phyloP scores from a whole-genome alignment of 495 filamentous ascomycete species.

The Aspergillus kassunensis region DNA sequence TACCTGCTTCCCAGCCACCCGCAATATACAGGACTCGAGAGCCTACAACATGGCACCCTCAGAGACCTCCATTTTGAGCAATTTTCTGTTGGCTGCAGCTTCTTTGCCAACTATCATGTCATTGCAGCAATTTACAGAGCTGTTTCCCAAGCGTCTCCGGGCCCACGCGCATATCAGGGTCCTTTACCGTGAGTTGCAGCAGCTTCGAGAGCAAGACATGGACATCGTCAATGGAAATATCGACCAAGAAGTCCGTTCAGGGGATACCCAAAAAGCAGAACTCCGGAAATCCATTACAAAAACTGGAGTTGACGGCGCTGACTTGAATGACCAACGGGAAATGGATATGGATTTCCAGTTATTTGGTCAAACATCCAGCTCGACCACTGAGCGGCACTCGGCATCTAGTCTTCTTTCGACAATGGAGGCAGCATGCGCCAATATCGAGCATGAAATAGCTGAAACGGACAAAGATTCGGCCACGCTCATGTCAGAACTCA shows the following conservation, averaged over 20 bases:
- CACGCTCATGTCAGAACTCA: constrained; percentile 55
- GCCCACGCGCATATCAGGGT: constrained; percentile 66
- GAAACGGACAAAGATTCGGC: constrained; percentile 61
- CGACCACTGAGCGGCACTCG: constrained; percentile 49
- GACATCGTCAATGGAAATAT: constrained; percentile 67
- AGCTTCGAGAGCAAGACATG: constrained; percentile 62
- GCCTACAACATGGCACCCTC: constrained; percentile 59
- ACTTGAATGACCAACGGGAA: constrained; percentile 59
- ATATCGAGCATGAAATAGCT: constrained; percentile 63
- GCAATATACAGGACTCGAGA: background rate
- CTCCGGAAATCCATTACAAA: constrained; percentile 53
- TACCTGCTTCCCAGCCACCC: background rate
- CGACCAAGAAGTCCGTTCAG: constrained; percentile 58
- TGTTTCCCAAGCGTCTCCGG: constrained; percentile 69
- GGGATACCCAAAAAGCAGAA: constrained; percentile 58
- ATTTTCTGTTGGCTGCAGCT: constrained; percentile 73
- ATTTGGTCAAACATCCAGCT: constrained; percentile 52
- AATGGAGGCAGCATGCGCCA: constrained; percentile 61
- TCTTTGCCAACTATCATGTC: constrained; percentile 68
- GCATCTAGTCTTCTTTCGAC: constrained; percentile 60
- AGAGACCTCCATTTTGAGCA: constrained; percentile 66
- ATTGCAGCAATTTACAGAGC: constrained; percentile 65
- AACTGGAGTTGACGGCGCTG: constrained; percentile 49
- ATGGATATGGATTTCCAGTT: constrained; percentile 70
- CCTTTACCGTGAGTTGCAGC: constrained; percentile 77